Percentiles rank a stretch among this genome's conserved stretches.
Conservation (phyloP, 179 eudicot species). For the Silene noctiflora region DNA sequence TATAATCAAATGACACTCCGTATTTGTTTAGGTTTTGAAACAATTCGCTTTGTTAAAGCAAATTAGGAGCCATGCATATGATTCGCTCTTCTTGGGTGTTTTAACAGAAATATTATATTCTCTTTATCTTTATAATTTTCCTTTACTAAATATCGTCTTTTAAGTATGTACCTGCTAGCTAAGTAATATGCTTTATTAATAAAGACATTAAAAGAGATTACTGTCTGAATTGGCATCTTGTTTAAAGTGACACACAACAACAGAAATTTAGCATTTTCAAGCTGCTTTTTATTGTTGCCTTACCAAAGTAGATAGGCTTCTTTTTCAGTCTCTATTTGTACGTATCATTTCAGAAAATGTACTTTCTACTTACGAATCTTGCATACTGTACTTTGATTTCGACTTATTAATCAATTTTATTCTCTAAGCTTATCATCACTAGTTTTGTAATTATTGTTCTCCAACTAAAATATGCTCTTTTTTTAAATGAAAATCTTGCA, state of each 20-base stretch:
- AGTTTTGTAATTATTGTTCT: too few relatives aligned
- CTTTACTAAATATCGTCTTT: conserved; percentile 11
- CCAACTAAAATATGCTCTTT: too few relatives aligned
- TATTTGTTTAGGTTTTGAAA: too few relatives aligned
- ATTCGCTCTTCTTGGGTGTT: conserved; percentile 7
- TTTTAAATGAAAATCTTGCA: too few relatives aligned
- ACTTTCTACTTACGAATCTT: conserved; percentile 8
- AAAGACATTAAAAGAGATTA: conserved; percentile 23
- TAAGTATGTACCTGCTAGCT: conserved; percentile 20
- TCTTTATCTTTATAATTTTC: background rate
- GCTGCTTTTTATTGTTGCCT: conserved; percentile 26
- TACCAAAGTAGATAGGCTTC: conserved; percentile 28
- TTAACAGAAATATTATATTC: conserved; percentile 9
- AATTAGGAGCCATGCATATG: conserved; percentile 6
- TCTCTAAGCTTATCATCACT: background rate
- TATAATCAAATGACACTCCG: too few relatives aligned
- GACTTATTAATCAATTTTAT: background rate
- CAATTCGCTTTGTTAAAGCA: conserved; percentile 13
- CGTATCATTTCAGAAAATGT: conserved; percentile 14
- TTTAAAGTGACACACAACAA: conserved; percentile 26
- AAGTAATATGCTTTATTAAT: conserved; percentile 8
- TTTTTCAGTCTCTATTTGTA: conserved; percentile 25
- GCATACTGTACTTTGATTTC: conserved; percentile 10
- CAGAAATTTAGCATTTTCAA: conserved; percentile 24
- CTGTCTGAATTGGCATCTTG: conserved; percentile 32